A percentile compares a stretch with the other conserved stretches of the same genome.
Conservation (phyloP, 495 filamentous ascomycete species). For the Penicillium crystallinum region DNA sequence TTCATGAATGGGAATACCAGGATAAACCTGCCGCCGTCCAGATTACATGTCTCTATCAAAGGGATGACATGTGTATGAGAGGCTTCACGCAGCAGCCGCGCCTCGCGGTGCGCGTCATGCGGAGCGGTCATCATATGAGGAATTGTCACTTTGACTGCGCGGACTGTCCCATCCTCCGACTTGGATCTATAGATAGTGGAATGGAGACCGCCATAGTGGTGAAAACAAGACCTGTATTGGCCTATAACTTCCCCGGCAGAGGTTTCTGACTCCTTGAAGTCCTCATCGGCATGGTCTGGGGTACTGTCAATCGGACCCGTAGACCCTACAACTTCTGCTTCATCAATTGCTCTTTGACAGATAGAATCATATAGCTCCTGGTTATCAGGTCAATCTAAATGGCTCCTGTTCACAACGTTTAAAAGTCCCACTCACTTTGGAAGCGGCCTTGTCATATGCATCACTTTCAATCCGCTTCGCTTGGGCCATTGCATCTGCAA, state of each 20-base stretch:
- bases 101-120: conserved; percentile 75
- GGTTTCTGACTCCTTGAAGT: conserved; percentile 1
- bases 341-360: conserved; percentile 40
- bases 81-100: conserved; percentile 58
- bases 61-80: conserved; percentile 53
- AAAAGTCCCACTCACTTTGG: conserved; percentile 27
- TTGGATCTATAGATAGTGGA: conserved; percentile 72
- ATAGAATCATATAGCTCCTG: conserved; percentile 46
- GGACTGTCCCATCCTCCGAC: conserved; percentile 31
- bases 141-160: conserved; percentile 84
- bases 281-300: conserved; percentile 14
- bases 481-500: conserved; percentile 39
- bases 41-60: conserved; percentile 64
- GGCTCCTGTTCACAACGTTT: not conserved
- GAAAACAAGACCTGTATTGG: conserved; percentile 61
- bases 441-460: conserved; percentile 36
- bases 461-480: conserved; percentile 37
- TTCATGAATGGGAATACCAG: conserved; percentile 82
- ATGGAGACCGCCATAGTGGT: conserved; percentile 70
- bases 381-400: not conserved
- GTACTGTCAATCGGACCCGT: conserved; percentile 14
- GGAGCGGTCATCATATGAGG: conserved; percentile 68
- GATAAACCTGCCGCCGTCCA: conserved; percentile 65
- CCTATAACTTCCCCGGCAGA: conserved; percentile 56
- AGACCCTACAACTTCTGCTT: conserved; percentile 22